phyloP scores from a whole-genome alignment of 768 basidiomycete species.

The Rhodotorula taiwanensis region DNA sequence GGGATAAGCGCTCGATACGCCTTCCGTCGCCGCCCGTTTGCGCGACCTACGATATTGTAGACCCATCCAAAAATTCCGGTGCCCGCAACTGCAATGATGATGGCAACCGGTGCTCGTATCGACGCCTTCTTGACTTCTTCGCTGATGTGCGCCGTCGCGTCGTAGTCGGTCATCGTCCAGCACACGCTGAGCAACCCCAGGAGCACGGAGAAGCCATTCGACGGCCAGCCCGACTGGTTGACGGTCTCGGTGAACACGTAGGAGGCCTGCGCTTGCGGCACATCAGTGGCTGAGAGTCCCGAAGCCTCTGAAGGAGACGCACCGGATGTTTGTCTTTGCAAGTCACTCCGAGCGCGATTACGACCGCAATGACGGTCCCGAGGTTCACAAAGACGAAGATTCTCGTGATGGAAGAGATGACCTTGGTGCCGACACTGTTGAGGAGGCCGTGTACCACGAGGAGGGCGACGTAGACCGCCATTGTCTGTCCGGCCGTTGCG shows the following conservation, averaged over 20 bases:
- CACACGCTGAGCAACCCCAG: conserved; percentile 20
- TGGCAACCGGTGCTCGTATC: conserved; percentile 45
- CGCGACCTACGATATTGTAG: conserved; percentile 55
- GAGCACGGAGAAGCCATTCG: conserved; percentile 3
- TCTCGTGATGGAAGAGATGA: conserved; percentile 67
- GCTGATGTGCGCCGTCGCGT: conserved; percentile 45
- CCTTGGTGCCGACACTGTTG: conserved; percentile 49
- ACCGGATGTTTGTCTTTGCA: conserved; percentile 48
- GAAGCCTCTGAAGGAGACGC: not conserved
- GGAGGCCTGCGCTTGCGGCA: not conserved
- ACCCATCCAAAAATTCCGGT: conserved; percentile 78
- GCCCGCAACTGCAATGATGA: conserved; percentile 44
- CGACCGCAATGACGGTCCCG: conserved; percentile 71
- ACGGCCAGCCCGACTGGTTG: not conserved
- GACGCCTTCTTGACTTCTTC: conserved; percentile 45
- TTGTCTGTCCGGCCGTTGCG: conserved; percentile 55
- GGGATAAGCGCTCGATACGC: conserved; percentile 35
- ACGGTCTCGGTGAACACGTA: not conserved
- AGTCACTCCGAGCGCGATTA: conserved; percentile 72
- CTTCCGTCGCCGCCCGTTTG: conserved; percentile 23
- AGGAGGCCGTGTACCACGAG: conserved; percentile 70
- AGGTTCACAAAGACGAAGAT: conserved; percentile 78
- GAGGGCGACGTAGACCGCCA: conserved; percentile 68
- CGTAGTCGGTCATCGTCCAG: conserved; percentile 36
- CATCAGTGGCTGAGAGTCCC: too few relatives aligned